Evolutionary conservation across 139 green algal genomes (phyloP).

Genomic region (Protoeuglena noctilucae): DNA sequence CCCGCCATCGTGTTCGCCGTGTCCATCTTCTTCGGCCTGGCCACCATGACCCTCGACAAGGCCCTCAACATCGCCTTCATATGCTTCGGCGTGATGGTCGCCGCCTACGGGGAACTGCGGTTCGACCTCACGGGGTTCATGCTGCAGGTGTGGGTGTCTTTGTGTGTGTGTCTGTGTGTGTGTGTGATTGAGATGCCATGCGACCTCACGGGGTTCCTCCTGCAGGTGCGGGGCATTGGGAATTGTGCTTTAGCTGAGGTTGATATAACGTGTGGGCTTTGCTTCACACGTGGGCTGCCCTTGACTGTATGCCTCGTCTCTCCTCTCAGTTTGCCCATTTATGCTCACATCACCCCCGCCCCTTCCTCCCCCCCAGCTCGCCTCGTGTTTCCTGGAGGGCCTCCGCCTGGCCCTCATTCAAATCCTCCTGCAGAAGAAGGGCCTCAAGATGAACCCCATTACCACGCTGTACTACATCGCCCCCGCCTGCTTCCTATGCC

Average conservation of each 20-base stretch:
- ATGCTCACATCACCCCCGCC: no score
- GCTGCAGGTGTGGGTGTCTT: not conserved
- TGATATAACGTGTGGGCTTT: no score
- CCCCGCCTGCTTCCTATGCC: no score
- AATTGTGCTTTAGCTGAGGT: no score
- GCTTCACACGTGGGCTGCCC: no score
- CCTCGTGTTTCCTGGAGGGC: not conserved
- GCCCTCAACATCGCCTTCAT: not conserved
- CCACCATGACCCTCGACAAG: not conserved
- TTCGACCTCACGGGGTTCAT: not conserved
- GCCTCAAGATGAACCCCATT: not conserved
- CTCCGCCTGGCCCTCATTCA: conserved; percentile 2
- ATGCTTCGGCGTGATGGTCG: conserved; percentile 2
- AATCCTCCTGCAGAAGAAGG: not conserved
- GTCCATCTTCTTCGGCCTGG: not conserved
- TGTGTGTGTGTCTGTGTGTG: not conserved
- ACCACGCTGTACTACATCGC: not conserved
- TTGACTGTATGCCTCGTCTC: no score
- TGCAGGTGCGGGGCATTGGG: no score
- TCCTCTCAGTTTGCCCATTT: no score
- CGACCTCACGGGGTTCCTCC: no score
- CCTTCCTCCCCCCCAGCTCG: no score
- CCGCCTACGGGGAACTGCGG: not conserved
- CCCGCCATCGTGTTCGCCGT: not conserved
- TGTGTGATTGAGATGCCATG: not conserved